Percentiles rank a stretch among this genome's conserved stretches.
Conservation (phyloP, 805 yeast genomes). For the Barnettozyma salicaria region DNA sequence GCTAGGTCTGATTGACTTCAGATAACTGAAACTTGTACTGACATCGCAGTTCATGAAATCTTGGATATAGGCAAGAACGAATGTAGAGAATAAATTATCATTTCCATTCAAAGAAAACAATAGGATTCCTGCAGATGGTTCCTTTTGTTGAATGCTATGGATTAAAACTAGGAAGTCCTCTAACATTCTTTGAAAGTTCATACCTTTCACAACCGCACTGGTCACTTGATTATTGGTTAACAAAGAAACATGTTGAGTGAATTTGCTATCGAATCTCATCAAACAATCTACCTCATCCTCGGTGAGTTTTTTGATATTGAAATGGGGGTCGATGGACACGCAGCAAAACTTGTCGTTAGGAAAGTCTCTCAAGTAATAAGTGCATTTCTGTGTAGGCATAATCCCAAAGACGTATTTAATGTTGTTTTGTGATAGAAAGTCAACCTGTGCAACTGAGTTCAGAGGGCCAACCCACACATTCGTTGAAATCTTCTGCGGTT, state of each 20-base stretch:
- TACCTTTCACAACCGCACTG: conserved; percentile 23
- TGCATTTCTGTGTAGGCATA: conserved; percentile 30
- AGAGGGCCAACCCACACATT: conserved; percentile 43
- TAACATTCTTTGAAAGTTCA: conserved; percentile 22
- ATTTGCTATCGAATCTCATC: conserved; percentile 24
- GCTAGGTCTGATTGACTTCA: conserved; percentile 25
- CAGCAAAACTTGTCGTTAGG: conserved; percentile 26
- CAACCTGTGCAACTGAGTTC: conserved; percentile 34
- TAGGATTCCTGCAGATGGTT: conserved; percentile 24
- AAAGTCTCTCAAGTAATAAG: conserved; percentile 26
- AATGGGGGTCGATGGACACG: conserved; percentile 32
- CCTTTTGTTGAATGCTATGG: conserved; percentile 18
- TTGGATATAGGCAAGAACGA: conserved; percentile 21
- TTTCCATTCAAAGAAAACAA: conserved; percentile 27
- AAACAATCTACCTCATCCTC: conserved; percentile 24
- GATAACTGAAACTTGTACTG: conserved; percentile 18
- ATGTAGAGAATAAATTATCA: conserved; percentile 23
- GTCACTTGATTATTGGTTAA: conserved; percentile 20
- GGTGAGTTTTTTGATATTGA: conserved; percentile 25
- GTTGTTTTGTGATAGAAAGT: conserved; percentile 33
- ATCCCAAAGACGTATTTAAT: conserved; percentile 34
- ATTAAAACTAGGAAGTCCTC: conserved; percentile 20
- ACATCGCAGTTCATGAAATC: conserved; percentile 23
- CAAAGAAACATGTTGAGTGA: conserved; percentile 19
- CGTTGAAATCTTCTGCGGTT: conserved; percentile 37